phyloP scores from a whole-genome alignment of 495 filamentous ascomycete species.

The Lasiosphaeria hispida region DNA sequence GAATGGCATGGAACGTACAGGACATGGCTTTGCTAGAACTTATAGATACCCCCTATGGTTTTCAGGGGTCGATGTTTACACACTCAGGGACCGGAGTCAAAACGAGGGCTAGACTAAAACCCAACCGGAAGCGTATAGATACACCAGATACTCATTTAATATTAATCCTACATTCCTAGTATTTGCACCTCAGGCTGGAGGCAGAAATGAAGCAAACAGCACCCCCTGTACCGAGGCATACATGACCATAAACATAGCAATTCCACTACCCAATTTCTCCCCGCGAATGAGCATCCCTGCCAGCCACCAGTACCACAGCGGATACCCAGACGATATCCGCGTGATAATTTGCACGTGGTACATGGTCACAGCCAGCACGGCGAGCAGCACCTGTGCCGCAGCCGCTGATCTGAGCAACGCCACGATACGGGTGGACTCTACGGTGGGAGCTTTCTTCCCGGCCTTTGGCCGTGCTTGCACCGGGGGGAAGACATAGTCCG shows the following conservation, averaged over 20 bases:
- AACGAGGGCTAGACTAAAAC: no score
- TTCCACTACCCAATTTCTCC: conserved; percentile 25
- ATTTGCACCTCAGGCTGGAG: conserved; percentile 64
- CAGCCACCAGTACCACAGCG: conserved; percentile 85
- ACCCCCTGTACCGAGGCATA: conserved; percentile 80
- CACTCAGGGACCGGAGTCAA: no score
- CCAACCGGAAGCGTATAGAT: background rate
- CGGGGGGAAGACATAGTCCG: conserved; percentile 40
- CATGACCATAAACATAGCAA: conserved; percentile 62
- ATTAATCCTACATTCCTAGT: conserved; percentile 2
- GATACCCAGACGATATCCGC: conserved; percentile 82
- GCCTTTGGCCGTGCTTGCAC: background rate
- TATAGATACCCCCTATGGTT: no score
- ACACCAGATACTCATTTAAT: background rate
- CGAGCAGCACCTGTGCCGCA: conserved; percentile 68
- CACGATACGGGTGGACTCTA: conserved; percentile 21
- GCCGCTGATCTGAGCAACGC: conserved; percentile 57
- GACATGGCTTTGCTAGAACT: no score
- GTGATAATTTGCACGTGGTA: conserved; percentile 95
- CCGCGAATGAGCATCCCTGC: conserved; percentile 40
- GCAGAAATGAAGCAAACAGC: conserved; percentile 89
- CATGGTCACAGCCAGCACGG: conserved; percentile 65
- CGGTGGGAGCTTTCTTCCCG: conserved; percentile 5
- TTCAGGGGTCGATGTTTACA: no score
- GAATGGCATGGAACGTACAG: no score